Percentiles rank a stretch among this genome's conserved stretches.
phyloP scores from a whole-genome alignment of 108 stramenopile genomes.

The Seminavis robusta region DNA sequence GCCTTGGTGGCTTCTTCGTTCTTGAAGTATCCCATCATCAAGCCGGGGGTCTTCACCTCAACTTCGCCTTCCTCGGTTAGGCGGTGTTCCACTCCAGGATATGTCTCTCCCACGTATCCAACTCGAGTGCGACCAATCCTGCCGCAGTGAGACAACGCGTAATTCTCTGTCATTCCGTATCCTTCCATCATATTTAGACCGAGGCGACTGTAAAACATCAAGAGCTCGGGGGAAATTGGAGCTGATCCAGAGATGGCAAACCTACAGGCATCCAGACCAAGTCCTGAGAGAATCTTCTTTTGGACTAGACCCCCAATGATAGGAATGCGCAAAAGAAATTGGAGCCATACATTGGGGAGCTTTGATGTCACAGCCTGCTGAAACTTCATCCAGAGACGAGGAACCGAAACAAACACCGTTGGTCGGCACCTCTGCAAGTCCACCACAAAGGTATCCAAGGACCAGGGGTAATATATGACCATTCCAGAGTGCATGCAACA shows the following conservation, averaged over 20 bases:
- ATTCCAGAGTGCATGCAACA: slow-evolving; percentile 43
- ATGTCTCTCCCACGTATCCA: slow-evolving; percentile 71
- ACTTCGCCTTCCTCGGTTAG: slow-evolving; percentile 75
- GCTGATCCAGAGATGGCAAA: slow-evolving; percentile 72
- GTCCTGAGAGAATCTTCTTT: slow-evolving; percentile 63
- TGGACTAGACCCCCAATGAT: slow-evolving; percentile 53
- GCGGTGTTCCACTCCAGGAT: slow-evolving; percentile 59
- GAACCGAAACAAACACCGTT: slow-evolving; percentile 71
- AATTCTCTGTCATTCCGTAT: slow-evolving; percentile 85
- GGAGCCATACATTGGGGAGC: slow-evolving; percentile 53
- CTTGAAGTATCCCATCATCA: slow-evolving; percentile 83
- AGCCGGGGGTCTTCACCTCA: slow-evolving; percentile 75
- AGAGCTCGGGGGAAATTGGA: slow-evolving; percentile 56
- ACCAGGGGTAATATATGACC: slow-evolving; percentile 59
- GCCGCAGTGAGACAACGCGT: slow-evolving; percentile 68
- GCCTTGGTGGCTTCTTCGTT: slow-evolving; percentile 82
- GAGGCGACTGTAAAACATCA: slow-evolving; percentile 59
- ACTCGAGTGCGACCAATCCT: slow-evolving; percentile 41
- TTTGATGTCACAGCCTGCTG: slow-evolving; percentile 70
- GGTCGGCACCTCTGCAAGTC: slow-evolving; percentile 68
- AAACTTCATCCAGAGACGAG: slow-evolving; percentile 84
- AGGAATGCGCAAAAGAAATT: slow-evolving; percentile 56
- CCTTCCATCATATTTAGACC: slow-evolving; percentile 75
- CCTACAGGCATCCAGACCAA: slow-evolving; percentile 60
- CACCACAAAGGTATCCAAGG: slow-evolving; percentile 58